A percentile compares a stretch with the other conserved stretches of the same genome.
phyloP scores from a whole-genome alignment of 2,329 filamentous ascomycete species.

The Coleophoma cylindrospora region DNA sequence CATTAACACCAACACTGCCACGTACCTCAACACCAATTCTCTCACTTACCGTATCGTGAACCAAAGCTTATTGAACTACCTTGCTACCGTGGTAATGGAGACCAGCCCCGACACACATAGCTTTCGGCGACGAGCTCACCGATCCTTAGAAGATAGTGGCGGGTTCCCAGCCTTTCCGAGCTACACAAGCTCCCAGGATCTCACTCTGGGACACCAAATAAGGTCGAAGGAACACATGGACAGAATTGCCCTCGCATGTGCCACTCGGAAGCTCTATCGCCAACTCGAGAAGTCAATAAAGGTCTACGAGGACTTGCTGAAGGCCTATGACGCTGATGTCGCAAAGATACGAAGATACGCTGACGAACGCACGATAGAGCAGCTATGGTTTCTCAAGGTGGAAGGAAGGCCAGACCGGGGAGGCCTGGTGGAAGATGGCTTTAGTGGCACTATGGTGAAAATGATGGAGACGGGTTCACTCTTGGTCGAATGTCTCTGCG shows the following conservation, averaged over 20 bases:
- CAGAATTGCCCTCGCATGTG: constrained; percentile 6
- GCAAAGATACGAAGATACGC: constrained; percentile 10
- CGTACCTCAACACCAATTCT: no score
- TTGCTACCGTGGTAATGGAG: no score
- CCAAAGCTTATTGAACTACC: no score
- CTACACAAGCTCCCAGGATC: no score
- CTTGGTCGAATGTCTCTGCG: constrained; percentile 1
- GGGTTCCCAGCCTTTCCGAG: no score
- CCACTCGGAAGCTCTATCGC: constrained; percentile 8
- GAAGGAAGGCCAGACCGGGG: constrained; percentile 6
- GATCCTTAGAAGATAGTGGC: neutral
- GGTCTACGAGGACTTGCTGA: constrained; percentile 15
- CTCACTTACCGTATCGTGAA: no score
- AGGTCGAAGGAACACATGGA: neutral
- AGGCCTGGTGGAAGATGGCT: neutral
- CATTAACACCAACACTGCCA: no score
- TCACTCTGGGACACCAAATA: neutral
- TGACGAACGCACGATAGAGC: constrained; percentile 4
- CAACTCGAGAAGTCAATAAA: constrained; percentile 12
- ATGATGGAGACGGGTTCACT: neutral
- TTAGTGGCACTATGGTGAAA: neutral
- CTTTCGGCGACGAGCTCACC: neutral
- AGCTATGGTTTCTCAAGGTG: constrained; percentile 13
- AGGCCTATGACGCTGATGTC: constrained; percentile 13
- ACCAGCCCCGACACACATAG: no score